Conservation (phyloP, 2,329 filamentous ascomycete genomes). For the Pyrenophora graminea region DNA sequence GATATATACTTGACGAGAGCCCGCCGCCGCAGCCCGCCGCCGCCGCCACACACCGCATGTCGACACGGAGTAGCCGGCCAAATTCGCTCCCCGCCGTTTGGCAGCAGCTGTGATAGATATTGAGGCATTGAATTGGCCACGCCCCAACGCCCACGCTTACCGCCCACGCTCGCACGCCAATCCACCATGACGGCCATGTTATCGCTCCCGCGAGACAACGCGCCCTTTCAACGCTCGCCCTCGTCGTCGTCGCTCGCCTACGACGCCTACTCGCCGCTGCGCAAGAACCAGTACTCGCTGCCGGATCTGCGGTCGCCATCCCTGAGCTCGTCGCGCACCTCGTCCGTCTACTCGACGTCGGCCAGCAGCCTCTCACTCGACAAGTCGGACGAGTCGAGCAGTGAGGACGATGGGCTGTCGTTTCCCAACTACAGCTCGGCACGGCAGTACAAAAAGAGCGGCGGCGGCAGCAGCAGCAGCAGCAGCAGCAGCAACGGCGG, state of each 20-base stretch:
- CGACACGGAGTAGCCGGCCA: slow-evolving; percentile 24
- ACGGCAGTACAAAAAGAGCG: slow-evolving; percentile 18
- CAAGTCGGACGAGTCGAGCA: slow-evolving; percentile 54
- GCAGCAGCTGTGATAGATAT: slow-evolving; percentile 28
- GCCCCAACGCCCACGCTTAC: slow-evolving; percentile 3
- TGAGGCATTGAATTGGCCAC: slow-evolving; percentile 22
- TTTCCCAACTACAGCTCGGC: slow-evolving; percentile 51
- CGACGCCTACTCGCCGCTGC: slow-evolving; percentile 40
- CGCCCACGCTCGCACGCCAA: slow-evolving; percentile 16
- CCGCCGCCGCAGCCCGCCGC: slow-evolving; percentile 7
- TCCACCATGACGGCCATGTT: slow-evolving; percentile 46
- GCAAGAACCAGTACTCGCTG: slow-evolving; percentile 42
- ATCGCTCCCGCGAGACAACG: slow-evolving; percentile 36
- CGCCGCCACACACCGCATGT: slow-evolving; percentile 39
- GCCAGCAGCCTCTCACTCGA: slow-evolving; percentile 67
- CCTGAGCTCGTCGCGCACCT: slow-evolving; percentile 47
- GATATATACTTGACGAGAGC: slow-evolving; percentile 10
- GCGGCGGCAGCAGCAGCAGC: too few species aligned
- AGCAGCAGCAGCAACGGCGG: too few species aligned
- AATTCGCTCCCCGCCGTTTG: slow-evolving; percentile 33
- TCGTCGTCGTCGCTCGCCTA: slow-evolving; percentile 53
- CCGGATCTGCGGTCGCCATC: slow-evolving; percentile 45
- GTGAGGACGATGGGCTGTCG: slow-evolving; percentile 50
- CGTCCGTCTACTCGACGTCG: slow-evolving; percentile 66
- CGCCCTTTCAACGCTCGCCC: slow-evolving; percentile 49